phyloP scores from a whole-genome alignment of 1,284 basidiomycete genomes.

The Leccinum griseonigrum region DNA sequence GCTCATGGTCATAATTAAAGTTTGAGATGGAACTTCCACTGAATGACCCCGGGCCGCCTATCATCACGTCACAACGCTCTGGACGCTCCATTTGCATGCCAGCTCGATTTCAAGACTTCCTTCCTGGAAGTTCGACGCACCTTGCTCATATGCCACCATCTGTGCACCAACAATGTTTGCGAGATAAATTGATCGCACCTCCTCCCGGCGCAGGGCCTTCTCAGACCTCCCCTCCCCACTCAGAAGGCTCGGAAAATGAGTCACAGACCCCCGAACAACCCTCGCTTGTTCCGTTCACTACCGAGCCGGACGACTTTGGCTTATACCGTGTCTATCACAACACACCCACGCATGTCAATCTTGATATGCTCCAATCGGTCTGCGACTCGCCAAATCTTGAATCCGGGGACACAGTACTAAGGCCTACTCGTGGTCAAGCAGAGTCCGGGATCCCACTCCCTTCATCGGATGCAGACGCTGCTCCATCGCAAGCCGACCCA shows the following conservation, averaged over 20 bases:
- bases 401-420: neutral
- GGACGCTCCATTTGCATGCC: neutral
- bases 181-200: neutral
- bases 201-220: neutral
- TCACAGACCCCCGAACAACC: no score
- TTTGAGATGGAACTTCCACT: neutral
- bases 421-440: no score
- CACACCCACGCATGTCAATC: neutral
- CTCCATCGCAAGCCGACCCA: no score
- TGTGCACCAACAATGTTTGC: neutral
- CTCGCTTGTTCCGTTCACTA: neutral
- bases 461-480: no score
- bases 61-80: neutral
- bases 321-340: neutral
- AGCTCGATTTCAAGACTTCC: neutral
- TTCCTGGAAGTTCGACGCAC: neutral
- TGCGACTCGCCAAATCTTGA: neutral
- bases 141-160: neutral
- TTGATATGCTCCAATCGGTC: neutral
- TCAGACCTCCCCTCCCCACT: neutral
- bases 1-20: no score
- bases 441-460: no score
- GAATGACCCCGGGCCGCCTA: neutral
- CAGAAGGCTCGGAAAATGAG: no score
- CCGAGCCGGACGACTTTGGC: neutral